Evolutionary conservation across 2,329 filamentous ascomycete genomes (phyloP).

Genomic region (Colletotrichum graminicola): DNA sequence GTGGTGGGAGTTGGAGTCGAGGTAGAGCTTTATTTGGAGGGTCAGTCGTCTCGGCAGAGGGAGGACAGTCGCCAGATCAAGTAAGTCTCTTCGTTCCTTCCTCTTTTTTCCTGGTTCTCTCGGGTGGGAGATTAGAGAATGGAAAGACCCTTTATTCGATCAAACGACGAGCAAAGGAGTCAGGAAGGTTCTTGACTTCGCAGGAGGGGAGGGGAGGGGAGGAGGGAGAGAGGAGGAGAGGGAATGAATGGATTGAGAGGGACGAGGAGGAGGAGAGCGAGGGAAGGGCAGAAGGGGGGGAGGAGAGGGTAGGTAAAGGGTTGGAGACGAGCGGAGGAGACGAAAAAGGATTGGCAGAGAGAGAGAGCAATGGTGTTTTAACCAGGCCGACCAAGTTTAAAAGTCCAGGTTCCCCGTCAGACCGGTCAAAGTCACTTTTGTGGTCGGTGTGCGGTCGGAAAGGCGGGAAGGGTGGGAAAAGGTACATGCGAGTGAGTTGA

Average conservation of each 20-base stretch:
- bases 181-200: conserved; percentile 62
- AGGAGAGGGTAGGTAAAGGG: conserved; percentile 58
- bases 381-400: too few species aligned
- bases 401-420: too few species aligned
- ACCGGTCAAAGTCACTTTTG: conserved; percentile 1
- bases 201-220: not conserved
- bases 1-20: conserved; percentile 24
- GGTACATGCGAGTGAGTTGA: conserved; percentile 20
- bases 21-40: conserved; percentile 22
- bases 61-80: conserved; percentile 46
- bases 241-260: conserved; percentile 66
- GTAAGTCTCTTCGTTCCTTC: conserved; percentile 43
- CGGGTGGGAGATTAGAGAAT: conserved; percentile 37
- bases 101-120: conserved; percentile 43
- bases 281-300: conserved; percentile 51
- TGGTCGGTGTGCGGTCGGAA: not conserved
- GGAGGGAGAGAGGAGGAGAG: conserved; percentile 65
- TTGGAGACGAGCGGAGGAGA: conserved; percentile 67
- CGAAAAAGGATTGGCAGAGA: conserved; percentile 67
- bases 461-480: not conserved
- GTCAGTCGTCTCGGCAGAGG: conserved; percentile 40
- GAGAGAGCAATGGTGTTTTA: conserved; percentile 56
- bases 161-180: conserved; percentile 49
- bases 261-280: conserved; percentile 50
- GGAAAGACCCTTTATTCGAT: conserved; percentile 43